A percentile compares a stretch with the other conserved stretches of the same genome.
phyloP scores from a whole-genome alignment of 139 green algal species.

The Ostreobium quekettii region DNA sequence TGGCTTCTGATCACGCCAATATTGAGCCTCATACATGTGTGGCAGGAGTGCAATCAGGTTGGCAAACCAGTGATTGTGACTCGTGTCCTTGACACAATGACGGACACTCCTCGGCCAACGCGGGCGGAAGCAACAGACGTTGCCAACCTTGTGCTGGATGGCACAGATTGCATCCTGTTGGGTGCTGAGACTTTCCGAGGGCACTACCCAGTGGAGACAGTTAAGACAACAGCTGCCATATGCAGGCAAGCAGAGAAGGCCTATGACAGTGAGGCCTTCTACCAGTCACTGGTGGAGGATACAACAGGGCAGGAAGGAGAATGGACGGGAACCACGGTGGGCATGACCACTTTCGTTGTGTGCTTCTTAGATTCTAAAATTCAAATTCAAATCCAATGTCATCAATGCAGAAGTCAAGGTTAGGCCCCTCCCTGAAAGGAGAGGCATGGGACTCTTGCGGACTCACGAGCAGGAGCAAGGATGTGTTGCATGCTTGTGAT shows the following conservation, averaged over 20 bases:
- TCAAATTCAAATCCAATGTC: no score
- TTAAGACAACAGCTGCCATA: constrained; percentile 11
- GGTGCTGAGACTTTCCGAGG: constrained; percentile 78
- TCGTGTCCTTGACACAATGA: constrained; percentile 88
- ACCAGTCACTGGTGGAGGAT: constrained; percentile 26
- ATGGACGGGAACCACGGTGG: neutral
- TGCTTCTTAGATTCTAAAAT: no score
- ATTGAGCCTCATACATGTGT: no score
- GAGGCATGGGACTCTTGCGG: no score
- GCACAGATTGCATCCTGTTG: constrained; percentile 62
- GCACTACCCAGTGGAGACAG: constrained; percentile 34
- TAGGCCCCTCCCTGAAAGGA: no score
- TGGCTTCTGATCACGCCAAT: no score
- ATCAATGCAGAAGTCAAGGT: no score
- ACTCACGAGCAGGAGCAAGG: no score
- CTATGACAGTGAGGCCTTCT: constrained; percentile 39
- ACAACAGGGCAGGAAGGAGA: neutral
- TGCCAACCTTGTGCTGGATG: constrained; percentile 88
- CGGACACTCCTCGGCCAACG: constrained; percentile 48
- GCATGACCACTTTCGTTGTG: no score
- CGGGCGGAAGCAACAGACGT: constrained; percentile 85
- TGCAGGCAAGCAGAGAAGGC: constrained; percentile 30
- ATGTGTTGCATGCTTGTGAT: no score
- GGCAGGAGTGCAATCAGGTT: constrained; percentile 46
- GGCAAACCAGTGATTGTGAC: constrained; percentile 81